Percentiles rank a stretch among this genome's conserved stretches.
phyloP scores from a whole-genome alignment of 208 protist species.

The Acanthamoeba polyphaga region DNA sequence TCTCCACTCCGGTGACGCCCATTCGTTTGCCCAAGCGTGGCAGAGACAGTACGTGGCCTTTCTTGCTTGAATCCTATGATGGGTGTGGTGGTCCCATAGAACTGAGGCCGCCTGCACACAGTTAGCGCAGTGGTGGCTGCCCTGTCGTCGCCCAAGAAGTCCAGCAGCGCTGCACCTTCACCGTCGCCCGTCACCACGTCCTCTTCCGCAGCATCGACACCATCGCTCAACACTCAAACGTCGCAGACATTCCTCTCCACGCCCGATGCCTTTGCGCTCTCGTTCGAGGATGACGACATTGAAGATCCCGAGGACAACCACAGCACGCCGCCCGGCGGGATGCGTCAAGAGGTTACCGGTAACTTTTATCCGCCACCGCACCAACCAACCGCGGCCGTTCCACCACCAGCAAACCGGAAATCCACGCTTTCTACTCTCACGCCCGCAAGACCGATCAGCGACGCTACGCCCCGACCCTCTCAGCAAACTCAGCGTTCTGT shows the following conservation, averaged over 20 bases:
- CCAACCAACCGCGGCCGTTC: background rate
- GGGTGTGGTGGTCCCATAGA: background rate
- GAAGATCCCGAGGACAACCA: background rate
- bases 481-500: background rate
- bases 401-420: background rate
- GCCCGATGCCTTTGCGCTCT: background rate
- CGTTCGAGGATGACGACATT: background rate
- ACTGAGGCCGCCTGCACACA: background rate
- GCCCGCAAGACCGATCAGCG: background rate
- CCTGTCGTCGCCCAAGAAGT: constrained; percentile 21
- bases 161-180: background rate
- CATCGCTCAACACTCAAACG: background rate
- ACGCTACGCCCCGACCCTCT: too few relatives aligned
- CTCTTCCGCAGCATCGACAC: background rate
- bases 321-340: background rate
- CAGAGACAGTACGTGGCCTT: background rate
- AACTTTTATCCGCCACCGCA: background rate
- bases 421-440: background rate
- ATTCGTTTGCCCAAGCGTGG: background rate
- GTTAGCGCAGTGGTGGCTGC: constrained; percentile 30
- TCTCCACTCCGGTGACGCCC: background rate
- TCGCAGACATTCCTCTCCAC: background rate
- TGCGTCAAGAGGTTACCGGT: background rate
- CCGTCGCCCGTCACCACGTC: background rate
- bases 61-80: background rate